Evolutionary conservation across 148 eudicot species (phyloP), one percentile per base, ranked within the genome.

Genomic region (Nepenthes gracilis): DNA sequence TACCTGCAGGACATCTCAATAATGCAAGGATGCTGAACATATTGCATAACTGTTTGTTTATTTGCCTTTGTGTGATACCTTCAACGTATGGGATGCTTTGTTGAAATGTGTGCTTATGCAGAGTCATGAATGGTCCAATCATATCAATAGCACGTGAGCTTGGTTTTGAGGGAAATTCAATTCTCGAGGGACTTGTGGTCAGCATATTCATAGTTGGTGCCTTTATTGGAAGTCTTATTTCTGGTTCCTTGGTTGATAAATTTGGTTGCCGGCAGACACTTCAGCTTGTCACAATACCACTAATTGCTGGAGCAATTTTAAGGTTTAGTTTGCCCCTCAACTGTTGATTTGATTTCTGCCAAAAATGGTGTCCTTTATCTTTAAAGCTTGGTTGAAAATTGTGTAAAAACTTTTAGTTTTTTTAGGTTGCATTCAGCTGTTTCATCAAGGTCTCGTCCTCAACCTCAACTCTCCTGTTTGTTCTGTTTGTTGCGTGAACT

Each of bases 41-140:
- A 0, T 23, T 23, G 23, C 23, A 23, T 23, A 23, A 23, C 23
- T 23, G 23, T 23, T 23, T 23, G 23, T 23, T 23, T 23, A 23
- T 23, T 23, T 23, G 23, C 23, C 35, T 55, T 55, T 7, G 5
- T 59, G 49, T 6, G 45, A 40, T 8, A 8, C 45, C 4, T 40
- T 40, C 45, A 40, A 40, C 45, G 45, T 40, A 8, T 40, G 45
- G 8, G 45, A 40, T 3, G 8, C 23, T 40, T 40, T 40, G 23
- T 61, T 12, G 49, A 60, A 33, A 45, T n/a, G 35, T 63, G 57
- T 53, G 56, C 66, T 61, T 45, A 47, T 76, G 79, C 73, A 87
- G 95, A 59, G 90, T 87, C 43, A 81, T 82, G 90, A 87, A 87
- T 74, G 95, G 90, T 36, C 95, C 95, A 62, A 82, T 84, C 66